Percentiles rank a stretch among this genome's conserved stretches.
Conservation (phyloP, 371 early-diverging fungal species). For the Mucor lusitanicus region DNA sequence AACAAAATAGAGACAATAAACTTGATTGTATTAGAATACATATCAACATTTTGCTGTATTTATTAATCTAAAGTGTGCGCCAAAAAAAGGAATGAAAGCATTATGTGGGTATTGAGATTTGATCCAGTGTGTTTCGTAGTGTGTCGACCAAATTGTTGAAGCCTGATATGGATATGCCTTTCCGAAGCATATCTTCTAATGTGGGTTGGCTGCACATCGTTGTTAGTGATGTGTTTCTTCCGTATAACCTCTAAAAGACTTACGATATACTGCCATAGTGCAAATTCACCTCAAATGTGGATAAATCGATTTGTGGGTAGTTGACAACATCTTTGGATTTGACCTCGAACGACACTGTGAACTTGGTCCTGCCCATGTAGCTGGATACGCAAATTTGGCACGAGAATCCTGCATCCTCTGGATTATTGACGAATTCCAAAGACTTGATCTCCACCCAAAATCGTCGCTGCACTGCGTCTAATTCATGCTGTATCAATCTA, state of each 20-base stretch:
- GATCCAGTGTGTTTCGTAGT: slow-evolving; percentile 3
- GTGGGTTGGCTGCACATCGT: background rate
- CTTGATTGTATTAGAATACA: too few relatives aligned
- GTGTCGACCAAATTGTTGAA: background rate
- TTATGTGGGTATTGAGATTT: slow-evolving; percentile 8
- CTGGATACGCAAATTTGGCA: slow-evolving; percentile 1
- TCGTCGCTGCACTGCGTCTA: background rate
- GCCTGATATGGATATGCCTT: background rate
- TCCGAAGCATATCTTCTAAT: background rate
- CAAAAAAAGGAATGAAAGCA: background rate
- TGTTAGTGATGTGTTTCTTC: background rate
- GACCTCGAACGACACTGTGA: background rate
- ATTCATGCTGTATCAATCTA: slow-evolving; percentile 2
- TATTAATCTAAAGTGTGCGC: background rate
- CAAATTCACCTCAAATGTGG: background rate
- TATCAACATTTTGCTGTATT: too few relatives aligned
- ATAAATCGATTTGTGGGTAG: slow-evolving; percentile 2
- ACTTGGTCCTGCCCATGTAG: slow-evolving; percentile 4
- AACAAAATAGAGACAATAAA: slow-evolving; percentile 27
- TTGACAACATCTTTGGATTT: background rate
- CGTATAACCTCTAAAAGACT: background rate
- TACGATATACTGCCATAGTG: slow-evolving; percentile 8
- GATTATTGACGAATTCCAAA: background rate
- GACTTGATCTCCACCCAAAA: slow-evolving; percentile 9
- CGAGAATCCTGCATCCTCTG: slow-evolving; percentile 4